phyloP scores from a whole-genome alignment of 768 basidiomycete genomes.

The Trametes elegans region DNA sequence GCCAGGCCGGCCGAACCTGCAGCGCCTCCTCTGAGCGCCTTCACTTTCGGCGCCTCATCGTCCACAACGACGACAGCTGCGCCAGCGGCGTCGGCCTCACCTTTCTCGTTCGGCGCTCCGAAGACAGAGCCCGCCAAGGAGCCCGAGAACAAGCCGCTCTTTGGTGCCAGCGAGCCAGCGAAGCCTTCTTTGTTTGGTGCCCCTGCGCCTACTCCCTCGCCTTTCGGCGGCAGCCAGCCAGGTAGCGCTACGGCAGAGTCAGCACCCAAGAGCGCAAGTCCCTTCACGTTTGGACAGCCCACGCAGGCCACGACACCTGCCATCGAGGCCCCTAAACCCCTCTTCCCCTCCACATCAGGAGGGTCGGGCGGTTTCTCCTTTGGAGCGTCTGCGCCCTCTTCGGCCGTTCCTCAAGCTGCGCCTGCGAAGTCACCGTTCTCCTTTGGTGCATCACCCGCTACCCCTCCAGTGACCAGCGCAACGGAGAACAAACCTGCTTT shows the following conservation, averaged over 20 bases:
- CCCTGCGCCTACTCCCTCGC: constrained; percentile 11
- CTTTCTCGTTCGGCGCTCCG: constrained; percentile 24
- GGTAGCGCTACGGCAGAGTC: constrained; percentile 4
- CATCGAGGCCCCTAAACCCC: constrained; percentile 41
- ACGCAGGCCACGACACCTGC: constrained; percentile 30
- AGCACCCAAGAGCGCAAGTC: constrained; percentile 19
- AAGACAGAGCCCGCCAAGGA: constrained; percentile 15
- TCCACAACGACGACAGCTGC: not conserved
- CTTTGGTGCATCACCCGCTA: constrained; percentile 33
- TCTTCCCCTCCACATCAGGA: constrained; percentile 35
- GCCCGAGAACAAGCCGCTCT: constrained; percentile 11
- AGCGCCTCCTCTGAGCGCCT: constrained; percentile 3
- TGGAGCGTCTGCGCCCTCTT: constrained; percentile 30
- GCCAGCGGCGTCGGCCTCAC: constrained; percentile 7
- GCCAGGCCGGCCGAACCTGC: constrained; percentile 12
- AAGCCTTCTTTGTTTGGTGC: constrained; percentile 18
- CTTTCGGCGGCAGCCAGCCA: constrained; percentile 15
- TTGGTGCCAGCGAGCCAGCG: constrained; percentile 10
- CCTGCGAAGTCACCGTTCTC: constrained; percentile 36
- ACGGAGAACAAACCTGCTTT: constrained; percentile 37
- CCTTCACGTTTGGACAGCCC: constrained; percentile 32
- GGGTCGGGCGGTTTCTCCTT: constrained; percentile 44
- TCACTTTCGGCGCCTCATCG: constrained; percentile 15
- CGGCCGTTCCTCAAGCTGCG: constrained; percentile 27
- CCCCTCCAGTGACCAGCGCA: constrained; percentile 23